phyloP scores from a whole-genome alignment of 495 filamentous ascomycete species.

The Pseudomonodictys pantanalensis region DNA sequence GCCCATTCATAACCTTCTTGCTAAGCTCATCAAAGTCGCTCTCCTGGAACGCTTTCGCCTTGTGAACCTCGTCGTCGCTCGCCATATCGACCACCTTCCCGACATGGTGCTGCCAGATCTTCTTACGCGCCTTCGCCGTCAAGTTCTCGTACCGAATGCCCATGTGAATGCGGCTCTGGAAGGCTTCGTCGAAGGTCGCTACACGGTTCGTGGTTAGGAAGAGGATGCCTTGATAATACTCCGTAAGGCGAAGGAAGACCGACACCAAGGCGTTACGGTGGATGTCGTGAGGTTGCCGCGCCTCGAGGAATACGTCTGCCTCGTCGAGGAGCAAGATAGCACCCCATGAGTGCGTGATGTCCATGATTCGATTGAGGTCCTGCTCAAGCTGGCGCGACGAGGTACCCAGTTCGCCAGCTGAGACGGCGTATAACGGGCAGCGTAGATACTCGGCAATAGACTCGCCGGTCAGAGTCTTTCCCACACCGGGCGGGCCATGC shows the following conservation, averaged over 20 bases:
- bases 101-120: conserved; percentile 83
- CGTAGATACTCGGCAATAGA: conserved; percentile 80
- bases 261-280: conserved; percentile 47
- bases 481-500: conserved; percentile 80
- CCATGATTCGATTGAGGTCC: conserved; percentile 80
- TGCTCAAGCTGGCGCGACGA: conserved; percentile 71
- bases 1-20: conserved; percentile 75
- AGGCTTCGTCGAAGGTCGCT: conserved; percentile 68
- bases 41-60: conserved; percentile 60
- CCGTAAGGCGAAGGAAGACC: conserved; percentile 49
- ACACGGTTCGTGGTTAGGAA: conserved; percentile 80
- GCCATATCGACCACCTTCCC: conserved; percentile 65
- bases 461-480: conserved; percentile 87
- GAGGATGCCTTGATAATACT: conserved; percentile 78
- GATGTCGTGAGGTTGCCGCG: conserved; percentile 45
- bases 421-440: conserved; percentile 82
- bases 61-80: conserved; percentile 47
- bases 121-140: conserved; percentile 68
- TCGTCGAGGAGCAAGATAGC: conserved; percentile 54
- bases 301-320: conserved; percentile 49
- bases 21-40: conserved; percentile 66
- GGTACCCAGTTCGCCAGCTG: conserved; percentile 77
- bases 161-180: conserved; percentile 66
- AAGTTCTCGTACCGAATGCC: conserved; percentile 80
- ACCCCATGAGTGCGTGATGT: conserved; percentile 85